phyloP scores from a whole-genome alignment of 1,139 yeast genomes.

The Hanseniaspora gamundiae region DNA sequence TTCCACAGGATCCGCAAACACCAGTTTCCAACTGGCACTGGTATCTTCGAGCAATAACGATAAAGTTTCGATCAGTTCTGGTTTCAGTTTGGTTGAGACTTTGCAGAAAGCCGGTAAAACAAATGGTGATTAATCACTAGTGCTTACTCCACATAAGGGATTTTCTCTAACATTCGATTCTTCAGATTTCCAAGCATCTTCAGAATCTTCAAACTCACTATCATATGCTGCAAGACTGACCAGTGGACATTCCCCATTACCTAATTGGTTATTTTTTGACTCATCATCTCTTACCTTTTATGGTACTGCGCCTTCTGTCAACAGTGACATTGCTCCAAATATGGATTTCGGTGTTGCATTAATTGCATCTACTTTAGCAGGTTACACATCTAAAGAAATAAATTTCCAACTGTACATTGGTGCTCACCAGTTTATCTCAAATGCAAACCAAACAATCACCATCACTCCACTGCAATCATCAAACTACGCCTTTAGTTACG shows the following conservation, averaged over 20 bases:
- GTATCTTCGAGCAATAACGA: conserved; percentile 42
- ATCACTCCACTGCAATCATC: conserved; percentile 45
- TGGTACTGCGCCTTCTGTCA: conserved; percentile 82
- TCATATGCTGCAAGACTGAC: conserved; percentile 77
- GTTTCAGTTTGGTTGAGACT: conserved; percentile 35
- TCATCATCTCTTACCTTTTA: conserved; percentile 50
- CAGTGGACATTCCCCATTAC: conserved; percentile 69
- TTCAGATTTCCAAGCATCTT: conserved; percentile 51
- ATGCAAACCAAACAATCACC: conserved; percentile 37
- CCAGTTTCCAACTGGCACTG: conserved; percentile 38
- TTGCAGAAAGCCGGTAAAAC: conserved; percentile 50
- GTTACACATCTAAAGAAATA: conserved; percentile 62
- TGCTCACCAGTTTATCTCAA: conserved; percentile 70
- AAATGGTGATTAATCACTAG: conserved; percentile 64
- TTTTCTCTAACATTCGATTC: conserved; percentile 53
- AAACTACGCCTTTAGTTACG: conserved; percentile 31
- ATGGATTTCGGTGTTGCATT: conserved; percentile 57
- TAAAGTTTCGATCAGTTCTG: conserved; percentile 25
- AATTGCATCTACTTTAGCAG: conserved; percentile 68
- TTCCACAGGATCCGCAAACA: conserved; percentile 33
- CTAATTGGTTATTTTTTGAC: conserved; percentile 76
- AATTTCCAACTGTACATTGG: conserved; percentile 69
- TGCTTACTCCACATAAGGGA: conserved; percentile 53
- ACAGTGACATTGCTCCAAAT: conserved; percentile 82
- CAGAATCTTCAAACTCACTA: conserved; percentile 26